phyloP scores from a whole-genome alignment of 2,329 filamentous ascomycete genomes.

The Leptographium radiaticola region DNA sequence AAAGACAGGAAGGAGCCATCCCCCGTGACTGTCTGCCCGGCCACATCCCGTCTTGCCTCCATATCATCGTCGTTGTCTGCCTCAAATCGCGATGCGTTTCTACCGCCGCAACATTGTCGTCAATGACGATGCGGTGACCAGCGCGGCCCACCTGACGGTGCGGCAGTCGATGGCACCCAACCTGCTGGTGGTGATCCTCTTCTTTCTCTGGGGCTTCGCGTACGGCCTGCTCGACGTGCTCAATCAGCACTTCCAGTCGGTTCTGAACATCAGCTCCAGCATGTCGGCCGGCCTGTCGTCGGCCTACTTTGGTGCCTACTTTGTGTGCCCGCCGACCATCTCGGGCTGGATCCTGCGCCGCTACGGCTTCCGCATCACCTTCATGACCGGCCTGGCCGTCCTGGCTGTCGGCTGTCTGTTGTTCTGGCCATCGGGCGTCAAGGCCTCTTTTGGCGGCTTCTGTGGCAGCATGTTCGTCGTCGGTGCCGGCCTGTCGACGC shows the following conservation, averaged over 20 bases:
- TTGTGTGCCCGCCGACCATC: constrained; percentile 23
- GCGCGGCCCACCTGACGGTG: constrained; percentile 18
- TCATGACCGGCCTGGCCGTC: constrained; percentile 47
- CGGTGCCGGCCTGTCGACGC: constrained; percentile 27
- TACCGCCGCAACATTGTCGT: constrained; percentile 20
- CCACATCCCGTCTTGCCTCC: too few relatives aligned
- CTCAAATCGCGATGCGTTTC: constrained; percentile 13
- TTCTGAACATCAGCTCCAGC: constrained; percentile 29
- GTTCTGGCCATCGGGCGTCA: constrained; percentile 44
- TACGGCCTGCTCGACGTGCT: constrained; percentile 28
- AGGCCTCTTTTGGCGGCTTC: constrained; percentile 44
- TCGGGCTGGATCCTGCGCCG: constrained; percentile 43
- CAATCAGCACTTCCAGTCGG: constrained; percentile 35
- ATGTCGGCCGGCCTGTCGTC: constrained; percentile 34
- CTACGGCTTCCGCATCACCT: constrained; percentile 54
- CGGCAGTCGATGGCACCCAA: constrained; percentile 22
- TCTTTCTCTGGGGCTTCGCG: constrained; percentile 24
- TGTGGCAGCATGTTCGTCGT: constrained; percentile 41
- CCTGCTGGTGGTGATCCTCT: constrained; percentile 20
- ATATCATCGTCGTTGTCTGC: neutral
- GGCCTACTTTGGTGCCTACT: constrained; percentile 37
- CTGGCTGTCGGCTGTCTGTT: constrained; percentile 43
- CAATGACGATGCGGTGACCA: constrained; percentile 20
- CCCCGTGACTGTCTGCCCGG: neutral
- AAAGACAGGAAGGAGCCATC: neutral